phyloP scores from a whole-genome alignment of 169 alveolate genomes.

The Plasmodium sp. region DNA sequence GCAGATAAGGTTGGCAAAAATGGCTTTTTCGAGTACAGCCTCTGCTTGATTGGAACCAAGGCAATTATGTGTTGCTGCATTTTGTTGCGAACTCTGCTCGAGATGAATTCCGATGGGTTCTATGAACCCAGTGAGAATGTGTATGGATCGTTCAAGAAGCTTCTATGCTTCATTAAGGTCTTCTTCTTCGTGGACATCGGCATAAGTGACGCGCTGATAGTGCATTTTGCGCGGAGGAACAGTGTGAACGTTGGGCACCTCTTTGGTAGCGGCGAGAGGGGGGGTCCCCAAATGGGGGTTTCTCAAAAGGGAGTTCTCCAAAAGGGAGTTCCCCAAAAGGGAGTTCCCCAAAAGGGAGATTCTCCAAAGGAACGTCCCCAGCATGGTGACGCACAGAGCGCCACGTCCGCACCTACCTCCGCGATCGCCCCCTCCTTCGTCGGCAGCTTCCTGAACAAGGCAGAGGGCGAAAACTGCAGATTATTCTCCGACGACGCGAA shows the following conservation, averaged over 20 bases:
- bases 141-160: slow-evolving; percentile 48
- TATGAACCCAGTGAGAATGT: slow-evolving; percentile 40
- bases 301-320: too few species aligned
- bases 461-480: background rate
- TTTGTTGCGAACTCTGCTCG: slow-evolving; percentile 74
- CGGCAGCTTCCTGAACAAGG: background rate
- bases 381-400: background rate
- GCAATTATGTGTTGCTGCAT: slow-evolving; percentile 76
- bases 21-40: slow-evolving; percentile 52
- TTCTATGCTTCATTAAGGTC: slow-evolving; percentile 70
- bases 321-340: too few species aligned
- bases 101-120: slow-evolving; percentile 73
- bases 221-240: slow-evolving; percentile 3
- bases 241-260: slow-evolving; percentile 1
- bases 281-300: background rate
- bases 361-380: background rate
- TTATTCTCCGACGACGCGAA: background rate
- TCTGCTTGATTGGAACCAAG: slow-evolving; percentile 77
- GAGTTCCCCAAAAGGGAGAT: too few species aligned
- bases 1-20: background rate
- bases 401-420: background rate
- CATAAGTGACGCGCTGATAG: slow-evolving; percentile 32
- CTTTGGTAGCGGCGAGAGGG: background rate
- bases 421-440: slow-evolving; percentile 15
- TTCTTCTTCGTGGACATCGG: slow-evolving; percentile 78